Base-by-base conservation (phyloP, 2,329 filamentous ascomycete genomes). In the Epichloe bromicola region DNA sequence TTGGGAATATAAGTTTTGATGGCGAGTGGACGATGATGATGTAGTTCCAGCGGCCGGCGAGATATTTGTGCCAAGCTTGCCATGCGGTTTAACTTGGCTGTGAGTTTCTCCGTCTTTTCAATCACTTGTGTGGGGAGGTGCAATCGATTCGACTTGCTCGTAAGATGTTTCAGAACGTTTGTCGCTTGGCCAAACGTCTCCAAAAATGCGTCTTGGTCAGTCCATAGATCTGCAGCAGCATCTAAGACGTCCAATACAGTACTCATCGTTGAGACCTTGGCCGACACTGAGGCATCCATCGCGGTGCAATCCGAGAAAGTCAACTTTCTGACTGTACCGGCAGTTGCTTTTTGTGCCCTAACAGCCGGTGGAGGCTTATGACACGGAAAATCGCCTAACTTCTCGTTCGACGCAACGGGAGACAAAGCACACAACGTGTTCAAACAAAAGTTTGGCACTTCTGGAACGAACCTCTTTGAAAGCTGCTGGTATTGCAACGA, bases 1-100 rank as follows among this genome's bases (percentile, higher is more conserved):
- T 95, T 95, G 68, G 93, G 93, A 45, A 96, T 82, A 53, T 80
- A 83, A 7, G 82, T 83, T 67, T 91, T 90, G 73, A 97, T 95
- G 20, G 93, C 84, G 3, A 95, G 77, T 0, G 90, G 88, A 0
- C 79, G 78, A 74, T 98, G 93, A 68, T 93, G 79, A 70, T 98
- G 93, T 3, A 98, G 80, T 60, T 88, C 79, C 33, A 97, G 80
- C 2, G 89, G 88, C 8, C 86, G 82, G 39, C 90, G 88, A 41
- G 75, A 69, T 19, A 85, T 74, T 42, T 74, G 76, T 1, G 88
- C 76, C 48, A 84, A 70, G 12, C 75, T 68, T 54, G 88, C 70
- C 61, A 81, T 75, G 42, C 71, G 70, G 38, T 70, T 65, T 30
- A 84, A 61, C 57, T 74, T 76, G 38, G 65, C 58, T 42, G 67